phyloP scores from a whole-genome alignment of 768 basidiomycete genomes.

The Piloderma croceum region DNA sequence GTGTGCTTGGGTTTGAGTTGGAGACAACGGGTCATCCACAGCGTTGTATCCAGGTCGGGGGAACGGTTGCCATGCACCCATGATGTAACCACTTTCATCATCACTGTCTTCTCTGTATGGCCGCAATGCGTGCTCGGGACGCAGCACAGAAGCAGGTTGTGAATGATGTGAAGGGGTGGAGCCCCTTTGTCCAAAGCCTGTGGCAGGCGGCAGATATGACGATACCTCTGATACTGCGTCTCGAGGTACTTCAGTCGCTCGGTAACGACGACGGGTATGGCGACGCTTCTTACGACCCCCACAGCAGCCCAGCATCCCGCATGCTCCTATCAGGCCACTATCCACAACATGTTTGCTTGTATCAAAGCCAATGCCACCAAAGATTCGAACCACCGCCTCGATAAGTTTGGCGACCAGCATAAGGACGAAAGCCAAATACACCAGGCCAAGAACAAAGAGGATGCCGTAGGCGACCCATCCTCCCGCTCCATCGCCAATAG shows the following conservation, averaged over 20 bases:
- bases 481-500: slow-evolving; percentile 70
- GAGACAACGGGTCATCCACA: slow-evolving; percentile 33
- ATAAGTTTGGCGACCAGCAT: slow-evolving; percentile 82
- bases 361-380: slow-evolving; percentile 78
- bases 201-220: slow-evolving; percentile 43
- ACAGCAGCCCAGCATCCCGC: slow-evolving; percentile 65
- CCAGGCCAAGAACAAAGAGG: slow-evolving; percentile 73
- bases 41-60: slow-evolving; percentile 46
- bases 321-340: slow-evolving; percentile 81
- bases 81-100: slow-evolving; percentile 78
- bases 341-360: slow-evolving; percentile 74
- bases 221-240: slow-evolving; percentile 36
- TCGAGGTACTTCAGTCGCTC: not conserved
- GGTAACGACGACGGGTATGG: slow-evolving; percentile 2
- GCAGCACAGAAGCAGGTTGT: slow-evolving; percentile 65
- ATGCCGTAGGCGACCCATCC: slow-evolving; percentile 96
- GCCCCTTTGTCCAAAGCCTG: slow-evolving; percentile 26
- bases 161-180: slow-evolving; percentile 44
- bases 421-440: slow-evolving; percentile 75
- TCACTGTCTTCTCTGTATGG: slow-evolving; percentile 78
- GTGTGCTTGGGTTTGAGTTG: slow-evolving; percentile 18
- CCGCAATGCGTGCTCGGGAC: slow-evolving; percentile 71
- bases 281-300: slow-evolving; percentile 38
- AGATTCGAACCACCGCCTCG: slow-evolving; percentile 76
- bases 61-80: slow-evolving; percentile 90